Base-by-base conservation (phyloP, 805 yeast genomes). In the Teunomyces gatunensis region DNA sequence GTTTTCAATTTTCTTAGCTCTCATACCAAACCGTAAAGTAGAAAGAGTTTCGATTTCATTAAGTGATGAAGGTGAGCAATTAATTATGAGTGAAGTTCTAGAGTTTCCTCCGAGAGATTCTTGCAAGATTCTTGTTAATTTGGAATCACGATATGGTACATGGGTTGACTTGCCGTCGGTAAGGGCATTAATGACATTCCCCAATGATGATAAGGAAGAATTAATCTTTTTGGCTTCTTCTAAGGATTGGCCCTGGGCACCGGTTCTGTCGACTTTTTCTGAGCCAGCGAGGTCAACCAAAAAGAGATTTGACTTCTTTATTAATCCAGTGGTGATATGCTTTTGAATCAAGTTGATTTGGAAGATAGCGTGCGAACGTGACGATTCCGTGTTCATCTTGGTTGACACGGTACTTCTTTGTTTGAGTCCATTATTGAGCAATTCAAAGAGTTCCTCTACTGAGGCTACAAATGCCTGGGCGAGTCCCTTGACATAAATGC, bases 141-240 rank as follows among this genome's bases (percentile, higher is more conserved):
- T 85, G 2, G 95, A 85, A 56, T 87, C 92, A 47, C 91, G 71
- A 54, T 86, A 88, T 0, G 94, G 90, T 7, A 85, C 69, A 56
- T 86, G 89, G 3, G 79, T 71, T 2, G 83, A 71, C 51, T 76
- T 79, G 1, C 83, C 79, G 54, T 86, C 91, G 0, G 95, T 84
- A 41, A 91, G 75, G 0, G 89, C 80, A 55, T 87, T 81, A 36
- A 90, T 88, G 12, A 89, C 95, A 62, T 84, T 82, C 3, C 96
- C 96, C 47, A 90, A 71, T 0, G 90, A 78, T 5, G 89, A 81
- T 33, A 89, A 73, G 0, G 96, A 87, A 37, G 82, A 77, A 64
- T 90, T 91, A 56, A 90, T 86, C 51, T 85, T 87, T 58, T 87
- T 87, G 0, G 96, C 89, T 56, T 90, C 97, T 59, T 89, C 91